Base-by-base conservation (phyloP, 768 basidiomycete species). In the Psilocybe azurescens region DNA sequence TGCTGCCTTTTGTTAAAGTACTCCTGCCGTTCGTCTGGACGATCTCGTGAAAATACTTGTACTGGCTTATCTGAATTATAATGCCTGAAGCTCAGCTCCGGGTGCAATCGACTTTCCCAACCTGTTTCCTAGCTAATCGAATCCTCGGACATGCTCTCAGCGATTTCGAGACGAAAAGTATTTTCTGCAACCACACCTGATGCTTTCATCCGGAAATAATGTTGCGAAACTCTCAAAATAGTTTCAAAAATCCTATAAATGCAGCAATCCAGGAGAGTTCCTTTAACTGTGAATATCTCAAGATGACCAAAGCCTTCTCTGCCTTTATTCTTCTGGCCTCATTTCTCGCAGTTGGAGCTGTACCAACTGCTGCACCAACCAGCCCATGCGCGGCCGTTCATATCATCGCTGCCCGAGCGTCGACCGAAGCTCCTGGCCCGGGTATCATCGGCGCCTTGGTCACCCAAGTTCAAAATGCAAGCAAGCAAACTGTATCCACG, bases 331-430 rank as follows among this genome's bases (percentile, higher is more conserved):
- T 66, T 13, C 56, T 59, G 4, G 56, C 51, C 2, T 54, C 53
- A 1, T 14, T 63, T 3, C 36, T 60, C 32, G 44, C 57, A 5
- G 58, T 59, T 5, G 51, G 44, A 32, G 69, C 69, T 1, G 10
- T 64, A n/a, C 67, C 72, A 11, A 61, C 61, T 2, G 62, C 65
- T 30, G 72, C 69, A 13, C 71, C 71, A 2, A 36, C 59, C 13
- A 64, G 65, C 2, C 70, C 71, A 7, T 73, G 72, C 60, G 70
- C 72, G 5, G 70, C 36, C 14, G 72, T 73, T 10, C 70, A 73
- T 47, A 70, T 73, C 47, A 73, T 73, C 49, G 71, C 69, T 18
- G 70, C 70, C 14, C 66, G 72, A 20, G 72, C 64, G 16, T 73
- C 71, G 2, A 72, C 68, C 16, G 72, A 73, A 49, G 53, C 66